These are phyloP conservation scores for Kodamaea derodonti DNA, from an alignment of 1,139 yeast genomes.

Conservation along the genomic window DNA sequence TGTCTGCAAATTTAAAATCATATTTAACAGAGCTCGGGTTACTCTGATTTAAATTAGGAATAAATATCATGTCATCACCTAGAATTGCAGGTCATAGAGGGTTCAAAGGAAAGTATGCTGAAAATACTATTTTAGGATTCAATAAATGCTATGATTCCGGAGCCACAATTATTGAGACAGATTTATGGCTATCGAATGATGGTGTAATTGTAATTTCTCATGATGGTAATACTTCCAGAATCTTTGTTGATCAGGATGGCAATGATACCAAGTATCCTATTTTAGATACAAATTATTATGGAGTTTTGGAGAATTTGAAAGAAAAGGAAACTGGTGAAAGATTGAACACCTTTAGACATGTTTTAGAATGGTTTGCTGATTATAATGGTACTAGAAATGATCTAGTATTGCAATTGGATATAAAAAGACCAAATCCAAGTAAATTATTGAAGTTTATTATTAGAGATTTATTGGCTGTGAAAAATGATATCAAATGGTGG, in stretches of 20 bases:
- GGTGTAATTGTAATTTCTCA: slow-evolving; percentile 74
- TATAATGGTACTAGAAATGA: slow-evolving; percentile 23
- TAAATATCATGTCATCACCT: slow-evolving; percentile 22
- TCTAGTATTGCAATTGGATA: slow-evolving; percentile 68
- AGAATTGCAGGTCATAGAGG: slow-evolving; percentile 46
- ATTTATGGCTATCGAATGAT: slow-evolving; percentile 75
- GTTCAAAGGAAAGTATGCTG: slow-evolving; percentile 64
- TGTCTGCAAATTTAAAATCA: not conserved
- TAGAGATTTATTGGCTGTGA: slow-evolving; percentile 43
- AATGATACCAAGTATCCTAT: slow-evolving; percentile 38
- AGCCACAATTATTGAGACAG: slow-evolving; percentile 76
- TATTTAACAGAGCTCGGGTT: no score
- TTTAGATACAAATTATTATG: slow-evolving; percentile 35
- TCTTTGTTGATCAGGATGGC: slow-evolving; percentile 51
- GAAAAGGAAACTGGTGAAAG: slow-evolving; percentile 55
- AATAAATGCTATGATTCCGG: slow-evolving; percentile 67
- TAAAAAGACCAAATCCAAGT: slow-evolving; percentile 68
- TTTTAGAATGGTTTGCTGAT: slow-evolving; percentile 54
- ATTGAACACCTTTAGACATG: slow-evolving; percentile 59
- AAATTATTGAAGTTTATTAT: slow-evolving; percentile 52
- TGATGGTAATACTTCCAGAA: slow-evolving; percentile 56
- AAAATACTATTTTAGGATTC: slow-evolving; percentile 75
- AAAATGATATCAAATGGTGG: slow-evolving; percentile 63
- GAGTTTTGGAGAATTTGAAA: slow-evolving; percentile 44
- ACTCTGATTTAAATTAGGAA: no score